Evolutionary conservation across 2,329 filamentous ascomycete genomes (phyloP).

Genomic region (Davidsoniella eucalypti): DNA sequence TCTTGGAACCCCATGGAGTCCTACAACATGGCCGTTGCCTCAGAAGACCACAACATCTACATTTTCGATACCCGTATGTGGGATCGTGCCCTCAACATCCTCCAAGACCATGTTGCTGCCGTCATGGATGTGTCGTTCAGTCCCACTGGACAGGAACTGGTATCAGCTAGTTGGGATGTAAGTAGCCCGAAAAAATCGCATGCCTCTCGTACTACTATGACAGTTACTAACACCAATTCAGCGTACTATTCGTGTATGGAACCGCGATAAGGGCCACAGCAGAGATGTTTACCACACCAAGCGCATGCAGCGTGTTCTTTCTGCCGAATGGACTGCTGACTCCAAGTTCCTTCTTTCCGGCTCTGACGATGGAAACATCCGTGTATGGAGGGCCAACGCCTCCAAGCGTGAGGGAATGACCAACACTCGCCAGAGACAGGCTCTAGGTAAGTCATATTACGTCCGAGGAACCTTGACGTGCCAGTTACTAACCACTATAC

Average conservation of each 20-base stretch:
- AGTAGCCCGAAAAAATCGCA: constrained; percentile 1
- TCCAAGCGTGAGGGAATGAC: constrained; percentile 73
- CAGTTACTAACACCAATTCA: constrained; percentile 5
- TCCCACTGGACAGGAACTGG: constrained; percentile 84
- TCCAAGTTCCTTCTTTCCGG: constrained; percentile 79
- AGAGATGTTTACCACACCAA: constrained; percentile 95
- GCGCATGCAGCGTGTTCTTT: constrained; percentile 90
- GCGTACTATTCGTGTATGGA: constrained; percentile 75
- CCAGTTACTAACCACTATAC: not conserved
- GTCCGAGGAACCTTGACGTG: no score
- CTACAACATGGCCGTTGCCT: constrained; percentile 85
- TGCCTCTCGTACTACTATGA: constrained; percentile 27
- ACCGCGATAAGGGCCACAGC: constrained; percentile 62
- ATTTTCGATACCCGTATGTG: constrained; percentile 92
- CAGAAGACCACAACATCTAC: constrained; percentile 78
- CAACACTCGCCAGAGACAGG: constrained; percentile 66
- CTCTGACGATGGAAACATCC: constrained; percentile 75
- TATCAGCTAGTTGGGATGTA: constrained; percentile 64
- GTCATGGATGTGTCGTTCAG: constrained; percentile 96
- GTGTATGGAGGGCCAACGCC: constrained; percentile 79
- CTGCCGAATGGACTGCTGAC: constrained; percentile 71
- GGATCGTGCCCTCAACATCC: constrained; percentile 69
- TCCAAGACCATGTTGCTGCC: constrained; percentile 76
- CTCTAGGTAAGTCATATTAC: constrained; percentile 29
- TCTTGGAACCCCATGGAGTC: constrained; percentile 95